Percentiles rank a stretch among this genome's conserved stretches.
Evolutionary conservation across 2,329 filamentous ascomycete genomes (phyloP).

Genomic region (Sporothrix pseudoabietina): DNA sequence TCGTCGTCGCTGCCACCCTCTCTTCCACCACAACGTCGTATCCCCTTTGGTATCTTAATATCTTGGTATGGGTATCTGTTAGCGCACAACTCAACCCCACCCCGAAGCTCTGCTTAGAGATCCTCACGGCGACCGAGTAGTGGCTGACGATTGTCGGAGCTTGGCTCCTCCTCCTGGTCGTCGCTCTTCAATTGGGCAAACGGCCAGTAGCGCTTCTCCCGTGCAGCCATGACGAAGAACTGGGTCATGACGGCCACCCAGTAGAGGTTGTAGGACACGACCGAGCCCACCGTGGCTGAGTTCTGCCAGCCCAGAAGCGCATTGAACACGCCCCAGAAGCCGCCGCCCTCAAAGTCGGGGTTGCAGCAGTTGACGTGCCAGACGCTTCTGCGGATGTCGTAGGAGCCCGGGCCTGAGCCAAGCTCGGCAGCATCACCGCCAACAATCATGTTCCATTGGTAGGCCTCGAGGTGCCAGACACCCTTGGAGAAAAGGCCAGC

Average conservation of each 20-base stretch:
- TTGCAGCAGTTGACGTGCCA: slow-evolving; percentile 81
- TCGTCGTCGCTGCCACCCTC: not conserved
- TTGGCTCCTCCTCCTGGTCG: not conserved
- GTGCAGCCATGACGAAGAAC: slow-evolving; percentile 32
- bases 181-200: not conserved
- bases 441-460: slow-evolving; percentile 59
- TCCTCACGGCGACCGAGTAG: slow-evolving; percentile 24
- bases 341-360: slow-evolving; percentile 66
- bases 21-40: not conserved
- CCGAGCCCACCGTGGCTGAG: slow-evolving; percentile 82
- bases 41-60: not conserved
- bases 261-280: slow-evolving; percentile 86
- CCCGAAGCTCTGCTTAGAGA: not conserved
- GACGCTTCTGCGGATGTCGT: slow-evolving; percentile 66
- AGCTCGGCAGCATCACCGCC: slow-evolving; percentile 61
- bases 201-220: slow-evolving; percentile 30
- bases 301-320: slow-evolving; percentile 86
- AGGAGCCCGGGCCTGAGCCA: slow-evolving; percentile 65
- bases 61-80: not conserved
- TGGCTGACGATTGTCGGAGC: slow-evolving; percentile 27
- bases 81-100: not conserved
- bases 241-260: slow-evolving; percentile 58
- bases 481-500: slow-evolving; percentile 78
- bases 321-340: slow-evolving; percentile 87
- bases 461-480: slow-evolving; percentile 72